Conservation (phyloP, 163 green algal genomes). For the Prototheca cutis region DNA sequence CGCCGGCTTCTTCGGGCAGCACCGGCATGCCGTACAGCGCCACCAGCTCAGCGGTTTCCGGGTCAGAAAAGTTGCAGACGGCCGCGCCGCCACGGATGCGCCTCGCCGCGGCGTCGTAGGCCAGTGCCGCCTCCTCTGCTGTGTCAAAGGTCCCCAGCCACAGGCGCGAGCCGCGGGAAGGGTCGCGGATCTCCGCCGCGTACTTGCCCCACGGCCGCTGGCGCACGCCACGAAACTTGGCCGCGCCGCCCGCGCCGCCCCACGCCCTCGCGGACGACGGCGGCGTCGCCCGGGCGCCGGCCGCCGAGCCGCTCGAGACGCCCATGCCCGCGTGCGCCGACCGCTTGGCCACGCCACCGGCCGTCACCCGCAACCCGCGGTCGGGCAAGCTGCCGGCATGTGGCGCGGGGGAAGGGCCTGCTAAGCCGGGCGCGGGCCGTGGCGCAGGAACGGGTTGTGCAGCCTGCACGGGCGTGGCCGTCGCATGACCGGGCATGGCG, state of each 20-base stretch:
- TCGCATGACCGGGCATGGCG: no score
- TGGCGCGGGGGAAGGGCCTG: background rate
- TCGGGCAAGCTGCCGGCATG: background rate
- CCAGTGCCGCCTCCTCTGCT: constrained; percentile 77
- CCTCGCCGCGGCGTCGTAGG: constrained; percentile 80
- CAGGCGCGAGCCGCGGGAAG: constrained; percentile 46
- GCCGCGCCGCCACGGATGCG: constrained; percentile 69
- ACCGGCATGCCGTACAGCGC: constrained; percentile 2
- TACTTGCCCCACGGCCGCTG: constrained; percentile 74
- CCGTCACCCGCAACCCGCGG: constrained; percentile 1
- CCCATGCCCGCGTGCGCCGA: background rate
- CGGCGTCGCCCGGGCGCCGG: background rate
- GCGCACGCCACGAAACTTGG: constrained; percentile 54
- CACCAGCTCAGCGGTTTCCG: constrained; percentile 8
- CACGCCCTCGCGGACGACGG: background rate
- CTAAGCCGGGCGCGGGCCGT: background rate
- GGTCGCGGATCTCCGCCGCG: constrained; percentile 77
- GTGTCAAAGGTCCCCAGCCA: constrained; percentile 90
- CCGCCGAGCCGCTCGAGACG: background rate
- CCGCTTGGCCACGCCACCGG: background rate
- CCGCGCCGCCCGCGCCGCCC: background rate
- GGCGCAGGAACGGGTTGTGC: background rate
- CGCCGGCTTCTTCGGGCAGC: background rate
- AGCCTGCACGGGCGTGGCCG: background rate
- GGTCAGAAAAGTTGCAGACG: constrained; percentile 68